Conservation (phyloP, 148 eudicot genomes). For the Nepenthes mirabilis region DNA sequence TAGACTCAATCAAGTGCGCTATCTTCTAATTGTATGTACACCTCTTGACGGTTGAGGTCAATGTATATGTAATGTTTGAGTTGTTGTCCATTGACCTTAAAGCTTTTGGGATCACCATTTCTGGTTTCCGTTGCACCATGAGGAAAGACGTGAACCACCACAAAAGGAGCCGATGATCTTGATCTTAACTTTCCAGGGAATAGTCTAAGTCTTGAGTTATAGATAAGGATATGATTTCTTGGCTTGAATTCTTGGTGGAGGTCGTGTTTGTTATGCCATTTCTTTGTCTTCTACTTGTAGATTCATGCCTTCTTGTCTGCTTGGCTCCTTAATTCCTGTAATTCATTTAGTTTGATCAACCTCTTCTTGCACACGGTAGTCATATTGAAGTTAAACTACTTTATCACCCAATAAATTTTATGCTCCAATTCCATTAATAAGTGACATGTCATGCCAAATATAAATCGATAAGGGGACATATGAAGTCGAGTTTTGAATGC, state of each 20-base stretch:
- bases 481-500: not conserved
- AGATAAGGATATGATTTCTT: not conserved
- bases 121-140: no score
- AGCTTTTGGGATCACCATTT: no score
- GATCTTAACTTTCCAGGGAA: no score
- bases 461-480: not conserved
- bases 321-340: conserved; percentile 1
- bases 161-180: no score
- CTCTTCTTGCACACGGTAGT: not conserved
- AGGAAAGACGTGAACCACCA: no score
- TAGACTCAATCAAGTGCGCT: no score
- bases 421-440: conserved; percentile 5
- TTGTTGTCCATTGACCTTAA: no score
- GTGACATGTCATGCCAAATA: conserved; percentile 1
- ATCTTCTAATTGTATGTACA: no score
- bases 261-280: conserved; percentile 5
- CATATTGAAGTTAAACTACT: not conserved
- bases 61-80: no score
- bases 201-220: no score
- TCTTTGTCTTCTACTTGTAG: conserved; percentile 4
- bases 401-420: conserved; percentile 4
- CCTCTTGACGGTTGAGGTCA: no score
- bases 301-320: conserved; percentile 5
- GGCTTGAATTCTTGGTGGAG: not conserved
- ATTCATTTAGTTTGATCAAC: not conserved